Base-by-base conservation (phyloP, 805 yeast species). In the Hanseniaspora lindneri region DNA sequence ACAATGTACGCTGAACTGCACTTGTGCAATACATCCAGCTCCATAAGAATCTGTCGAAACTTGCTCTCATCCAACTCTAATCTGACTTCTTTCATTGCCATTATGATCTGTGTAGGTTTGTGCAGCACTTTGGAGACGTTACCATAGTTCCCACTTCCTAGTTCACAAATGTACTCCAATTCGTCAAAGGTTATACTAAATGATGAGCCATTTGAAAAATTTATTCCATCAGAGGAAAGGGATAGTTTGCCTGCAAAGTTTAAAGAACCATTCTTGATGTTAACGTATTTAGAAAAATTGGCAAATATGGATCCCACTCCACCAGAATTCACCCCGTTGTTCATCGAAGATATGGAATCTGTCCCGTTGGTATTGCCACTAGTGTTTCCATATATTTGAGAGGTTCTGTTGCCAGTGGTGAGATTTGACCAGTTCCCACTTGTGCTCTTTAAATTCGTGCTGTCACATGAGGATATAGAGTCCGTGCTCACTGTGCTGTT, bases 61-160 rank as follows among this genome's bases (percentile, higher is more conserved):
- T 87, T 87, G n/a, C 84, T 74, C 58, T 89, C 96, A 60, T 92
- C 97, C 52, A 92, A 71, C 62, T 89, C 97, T 40, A 92, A 68
- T 47, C 96, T 71, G 39, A 92, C 95, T 63, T 92, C 97, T 64
- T 92, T 92, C 94, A 92, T 86, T 1, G 97, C 97, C 96, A 92
- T 87, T 17, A 79, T 66, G 17, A 89, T 83, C 19, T 86, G 83
- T 0, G 95, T 87, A 11, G 97, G 97, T 59, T 80, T 85, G 64
- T 92, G 96, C 39, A 85, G 67, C 2, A 89, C 98, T 64, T 87
- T 88, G 20, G 88, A 77, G 7, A 92, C 98, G 1, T 94, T 84
- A 47, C 98, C 98, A 64, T 92, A 92, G 66, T 92, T 92, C 9
- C 98, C 98, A 41, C 89, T 76, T 2, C 98, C 98, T 40, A 92